phyloP scores from a whole-genome alignment of 495 filamentous ascomycete genomes.

The Neurospora pannonica region DNA sequence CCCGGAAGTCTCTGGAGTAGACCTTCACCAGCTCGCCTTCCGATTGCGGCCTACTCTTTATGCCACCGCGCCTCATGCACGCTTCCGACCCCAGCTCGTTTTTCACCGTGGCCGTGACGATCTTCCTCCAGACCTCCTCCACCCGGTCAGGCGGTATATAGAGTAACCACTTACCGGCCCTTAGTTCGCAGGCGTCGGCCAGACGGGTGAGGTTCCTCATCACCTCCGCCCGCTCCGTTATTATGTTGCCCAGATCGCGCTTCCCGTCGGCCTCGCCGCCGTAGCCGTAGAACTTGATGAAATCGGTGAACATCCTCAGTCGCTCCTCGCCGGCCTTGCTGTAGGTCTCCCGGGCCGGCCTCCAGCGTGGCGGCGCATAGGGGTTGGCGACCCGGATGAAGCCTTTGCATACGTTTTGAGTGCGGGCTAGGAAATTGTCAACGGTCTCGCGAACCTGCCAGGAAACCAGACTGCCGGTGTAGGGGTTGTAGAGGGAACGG shows the following conservation, averaged over 20 bases:
- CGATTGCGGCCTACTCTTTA: constrained; percentile 26
- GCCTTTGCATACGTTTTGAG: not conserved
- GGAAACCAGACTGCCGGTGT: constrained; percentile 28
- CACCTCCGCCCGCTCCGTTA: constrained; percentile 38
- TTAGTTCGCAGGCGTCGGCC: constrained; percentile 27
- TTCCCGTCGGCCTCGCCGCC: not conserved
- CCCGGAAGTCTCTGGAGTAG: constrained; percentile 66
- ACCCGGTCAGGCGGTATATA: constrained; percentile 50
- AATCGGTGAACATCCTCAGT: constrained; percentile 23
- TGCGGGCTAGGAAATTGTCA: constrained; percentile 50
- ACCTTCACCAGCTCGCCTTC: constrained; percentile 50
- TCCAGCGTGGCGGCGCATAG: constrained; percentile 16
- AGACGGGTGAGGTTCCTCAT: constrained; percentile 45
- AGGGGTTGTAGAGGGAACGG: constrained; percentile 32
- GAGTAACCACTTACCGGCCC: constrained; percentile 63
- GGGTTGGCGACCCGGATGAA: constrained; percentile 56
- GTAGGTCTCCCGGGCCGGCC: constrained; percentile 16
- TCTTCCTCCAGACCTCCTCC: constrained; percentile 50
- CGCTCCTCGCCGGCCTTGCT: constrained; percentile 25
- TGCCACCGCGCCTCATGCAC: constrained; percentile 52
- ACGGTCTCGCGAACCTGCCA: constrained; percentile 51
- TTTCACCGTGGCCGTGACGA: constrained; percentile 53
- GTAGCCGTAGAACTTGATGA: constrained; percentile 11
- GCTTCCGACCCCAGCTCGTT: constrained; percentile 56
- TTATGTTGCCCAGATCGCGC: constrained; percentile 31